phyloP scores from a whole-genome alignment of 805 yeast species.

The Pichia phayaonensis region DNA sequence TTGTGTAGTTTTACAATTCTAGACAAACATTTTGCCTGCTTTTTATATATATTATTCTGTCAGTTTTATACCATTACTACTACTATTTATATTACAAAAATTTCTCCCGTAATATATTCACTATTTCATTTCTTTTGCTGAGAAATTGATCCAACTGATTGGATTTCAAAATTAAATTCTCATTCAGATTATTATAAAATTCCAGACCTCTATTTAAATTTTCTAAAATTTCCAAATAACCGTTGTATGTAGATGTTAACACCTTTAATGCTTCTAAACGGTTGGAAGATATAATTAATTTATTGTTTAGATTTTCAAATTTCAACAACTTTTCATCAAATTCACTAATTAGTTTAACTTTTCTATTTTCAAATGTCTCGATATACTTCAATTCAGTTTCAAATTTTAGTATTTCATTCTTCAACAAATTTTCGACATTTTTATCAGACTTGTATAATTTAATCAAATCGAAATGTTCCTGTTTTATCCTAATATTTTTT shows the following conservation, averaged over 20 bases:
- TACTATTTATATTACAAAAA: not conserved
- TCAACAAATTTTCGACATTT: constrained; percentile 33
- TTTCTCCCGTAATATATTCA: not conserved
- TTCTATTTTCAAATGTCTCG: constrained; percentile 32
- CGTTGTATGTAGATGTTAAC: constrained; percentile 42
- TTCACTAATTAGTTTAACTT: constrained; percentile 24
- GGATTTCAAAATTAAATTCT: constrained; percentile 22
- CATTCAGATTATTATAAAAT: constrained; percentile 60
- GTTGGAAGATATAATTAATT: constrained; percentile 22
- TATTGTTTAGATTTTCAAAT: constrained; percentile 32
- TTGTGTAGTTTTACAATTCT: too few species aligned
- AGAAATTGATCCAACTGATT: not conserved
- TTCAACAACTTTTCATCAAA: constrained; percentile 20
- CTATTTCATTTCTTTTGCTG: not conserved
- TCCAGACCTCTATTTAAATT: constrained; percentile 62
- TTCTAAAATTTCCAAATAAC: constrained; percentile 46
- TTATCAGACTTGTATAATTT: constrained; percentile 13
- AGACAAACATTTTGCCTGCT: too few species aligned
- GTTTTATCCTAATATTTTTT: constrained; percentile 36
- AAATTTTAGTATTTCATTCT: constrained; percentile 39
- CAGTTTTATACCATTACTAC: too few species aligned
- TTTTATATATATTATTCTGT: too few species aligned
- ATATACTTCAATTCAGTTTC: constrained; percentile 43
- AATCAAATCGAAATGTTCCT: constrained; percentile 26
- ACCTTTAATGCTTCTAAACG: constrained; percentile 45